Evolutionary conservation across 2,329 filamentous ascomycete species (phyloP).

Genomic region (Metarhizium humberi): DNA sequence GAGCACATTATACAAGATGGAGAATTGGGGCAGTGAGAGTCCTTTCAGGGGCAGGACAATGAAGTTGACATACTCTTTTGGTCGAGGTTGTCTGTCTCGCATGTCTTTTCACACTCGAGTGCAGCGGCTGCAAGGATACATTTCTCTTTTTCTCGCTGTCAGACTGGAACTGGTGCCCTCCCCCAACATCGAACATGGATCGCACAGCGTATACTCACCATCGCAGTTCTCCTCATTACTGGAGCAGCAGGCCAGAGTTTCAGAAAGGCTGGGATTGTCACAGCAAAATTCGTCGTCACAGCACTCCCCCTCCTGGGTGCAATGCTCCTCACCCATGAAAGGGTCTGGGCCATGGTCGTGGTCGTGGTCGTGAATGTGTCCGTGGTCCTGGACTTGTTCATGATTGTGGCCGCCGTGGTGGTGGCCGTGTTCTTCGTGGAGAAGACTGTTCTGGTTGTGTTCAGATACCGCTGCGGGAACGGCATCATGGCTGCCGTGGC

Average conservation of each 20-base stretch:
- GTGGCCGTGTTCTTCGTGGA: not conserved
- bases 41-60: not conserved
- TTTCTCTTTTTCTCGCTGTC: slow-evolving; percentile 15
- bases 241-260: slow-evolving; percentile 16
- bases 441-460: not conserved
- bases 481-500: not conserved
- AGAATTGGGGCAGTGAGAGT: not conserved
- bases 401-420: not conserved
- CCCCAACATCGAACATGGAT: not conserved
- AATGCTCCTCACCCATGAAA: not conserved
- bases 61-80: slow-evolving; percentile 14
- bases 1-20: not conserved
- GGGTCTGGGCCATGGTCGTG: not conserved
- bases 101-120: slow-evolving; percentile 20
- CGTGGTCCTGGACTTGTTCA: not conserved
- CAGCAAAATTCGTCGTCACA: slow-evolving; percentile 12
- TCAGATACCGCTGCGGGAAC: not conserved
- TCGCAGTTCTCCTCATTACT: slow-evolving; percentile 17
- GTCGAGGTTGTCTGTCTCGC: slow-evolving; percentile 12
- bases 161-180: not conserved
- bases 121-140: slow-evolving; percentile 21
- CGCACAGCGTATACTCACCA: slow-evolving; percentile 8
- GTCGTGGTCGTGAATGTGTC: not conserved
- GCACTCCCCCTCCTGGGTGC: slow-evolving; percentile 4
- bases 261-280: slow-evolving; percentile 8